Evolutionary conservation across 2,329 filamentous ascomycete genomes (phyloP).

Genomic region (Monosporascus ibericus): DNA sequence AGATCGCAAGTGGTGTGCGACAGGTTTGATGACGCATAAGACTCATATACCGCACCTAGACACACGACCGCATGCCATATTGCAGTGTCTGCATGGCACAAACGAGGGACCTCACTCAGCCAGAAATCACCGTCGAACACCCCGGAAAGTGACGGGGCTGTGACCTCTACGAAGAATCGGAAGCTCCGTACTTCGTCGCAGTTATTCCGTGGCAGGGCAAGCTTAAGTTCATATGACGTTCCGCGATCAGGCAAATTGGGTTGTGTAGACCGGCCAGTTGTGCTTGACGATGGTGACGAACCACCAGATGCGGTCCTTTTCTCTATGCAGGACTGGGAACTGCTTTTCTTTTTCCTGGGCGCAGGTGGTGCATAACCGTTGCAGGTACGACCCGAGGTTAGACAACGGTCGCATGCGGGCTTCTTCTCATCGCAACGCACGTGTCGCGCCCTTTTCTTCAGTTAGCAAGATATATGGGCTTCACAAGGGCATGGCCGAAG

Average conservation of each 20-base stretch:
- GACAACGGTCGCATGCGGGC: slow-evolving; percentile 10
- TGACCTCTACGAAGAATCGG: slow-evolving; percentile 11
- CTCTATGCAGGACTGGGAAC: background rate
- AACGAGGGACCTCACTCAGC: slow-evolving; percentile 7
- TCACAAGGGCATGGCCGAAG: background rate
- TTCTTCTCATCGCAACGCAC: slow-evolving; percentile 13
- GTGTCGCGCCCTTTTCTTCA: slow-evolving; percentile 2
- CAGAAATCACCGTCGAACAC: slow-evolving; percentile 16
- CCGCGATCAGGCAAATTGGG: background rate
- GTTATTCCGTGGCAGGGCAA: slow-evolving; percentile 3
- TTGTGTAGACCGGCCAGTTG: background rate
- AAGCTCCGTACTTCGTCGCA: slow-evolving; percentile 7
- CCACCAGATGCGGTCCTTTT: background rate
- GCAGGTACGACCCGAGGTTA: slow-evolving; percentile 8
- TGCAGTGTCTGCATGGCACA: slow-evolving; percentile 11
- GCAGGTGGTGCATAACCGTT: slow-evolving; percentile 4
- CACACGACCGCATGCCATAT: slow-evolving; percentile 17
- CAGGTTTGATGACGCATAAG: background rate
- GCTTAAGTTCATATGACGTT: background rate
- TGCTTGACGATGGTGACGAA: background rate
- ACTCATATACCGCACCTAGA: slow-evolving; percentile 12
- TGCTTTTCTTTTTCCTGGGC: background rate
- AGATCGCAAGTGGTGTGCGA: background rate
- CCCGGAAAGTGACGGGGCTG: slow-evolving; percentile 10
- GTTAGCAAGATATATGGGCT: background rate